Conservation (phyloP, 257 asterid species). For the Nicotiana tabacum region DNA sequence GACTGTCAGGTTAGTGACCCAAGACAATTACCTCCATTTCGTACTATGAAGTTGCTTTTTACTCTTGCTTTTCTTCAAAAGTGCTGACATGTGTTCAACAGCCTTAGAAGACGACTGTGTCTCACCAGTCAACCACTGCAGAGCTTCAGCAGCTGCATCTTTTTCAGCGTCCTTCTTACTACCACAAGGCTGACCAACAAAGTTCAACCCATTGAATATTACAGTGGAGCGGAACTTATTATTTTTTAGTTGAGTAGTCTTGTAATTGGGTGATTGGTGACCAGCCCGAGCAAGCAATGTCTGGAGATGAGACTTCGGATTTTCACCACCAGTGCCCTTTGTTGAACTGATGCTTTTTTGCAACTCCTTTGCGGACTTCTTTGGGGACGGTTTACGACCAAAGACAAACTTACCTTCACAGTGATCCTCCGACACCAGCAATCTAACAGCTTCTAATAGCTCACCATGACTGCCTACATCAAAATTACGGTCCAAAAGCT, state of each 20-base stretch:
- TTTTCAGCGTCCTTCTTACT: conserved; percentile 94
- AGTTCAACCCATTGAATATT: conserved; percentile 72
- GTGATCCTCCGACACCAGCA: conserved; percentile 70
- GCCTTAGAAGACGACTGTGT: conserved; percentile 46
- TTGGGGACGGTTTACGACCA: conserved; percentile 53
- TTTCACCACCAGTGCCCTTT: conserved; percentile 37
- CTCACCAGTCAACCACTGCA: conserved; percentile 84
- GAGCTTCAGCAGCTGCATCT: conserved; percentile 88
- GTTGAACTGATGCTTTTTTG: conserved; percentile 15
- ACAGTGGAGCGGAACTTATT: conserved; percentile 70
- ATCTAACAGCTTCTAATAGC: conserved; percentile 69
- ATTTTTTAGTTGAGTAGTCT: conserved; percentile 53
- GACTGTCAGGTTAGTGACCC: not conserved
- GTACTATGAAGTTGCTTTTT: conserved; percentile 33
- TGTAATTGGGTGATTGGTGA: conserved; percentile 66
- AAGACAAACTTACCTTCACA: conserved; percentile 88
- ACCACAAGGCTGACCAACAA: conserved; percentile 61
- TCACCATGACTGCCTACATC: conserved; percentile 44
- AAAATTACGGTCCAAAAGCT: conserved; percentile 68
- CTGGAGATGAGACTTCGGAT: conserved; percentile 73
- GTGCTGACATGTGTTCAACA: conserved; percentile 55
- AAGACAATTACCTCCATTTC: conserved; percentile 53
- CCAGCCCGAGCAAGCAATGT: conserved; percentile 74
- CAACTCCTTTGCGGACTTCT: conserved; percentile 30
- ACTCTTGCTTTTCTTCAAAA: conserved; percentile 65